Conservation (phyloP, 768 basidiomycete genomes). For the Amanita exitialis region DNA sequence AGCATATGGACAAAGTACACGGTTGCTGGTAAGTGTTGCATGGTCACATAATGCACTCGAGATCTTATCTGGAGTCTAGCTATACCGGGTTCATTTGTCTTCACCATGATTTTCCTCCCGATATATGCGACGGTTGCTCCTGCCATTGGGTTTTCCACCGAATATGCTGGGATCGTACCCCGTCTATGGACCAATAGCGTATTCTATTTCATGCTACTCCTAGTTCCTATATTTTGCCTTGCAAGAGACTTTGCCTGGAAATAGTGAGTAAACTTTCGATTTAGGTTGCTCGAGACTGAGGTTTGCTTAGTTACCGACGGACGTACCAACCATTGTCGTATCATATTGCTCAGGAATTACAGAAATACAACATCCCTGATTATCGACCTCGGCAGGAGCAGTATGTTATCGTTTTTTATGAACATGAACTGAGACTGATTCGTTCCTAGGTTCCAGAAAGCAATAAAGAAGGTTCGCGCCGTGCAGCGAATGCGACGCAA, state of each 20-base stretch:
- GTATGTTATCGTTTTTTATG: conserved; percentile 32
- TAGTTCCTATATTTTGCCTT: conserved; percentile 80
- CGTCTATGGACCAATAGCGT: conserved; percentile 81
- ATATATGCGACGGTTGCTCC: conserved; percentile 86
- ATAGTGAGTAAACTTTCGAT: conserved; percentile 52
- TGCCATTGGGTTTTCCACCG: conserved; percentile 76
- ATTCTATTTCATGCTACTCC: conserved; percentile 83
- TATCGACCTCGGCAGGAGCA: conserved; percentile 97
- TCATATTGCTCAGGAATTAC: conserved; percentile 97
- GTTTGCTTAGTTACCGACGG: conserved; percentile 61
- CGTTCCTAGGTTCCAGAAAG: conserved; percentile 80
- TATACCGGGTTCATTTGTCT: conserved; percentile 93
- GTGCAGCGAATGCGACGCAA: conserved; percentile 95
- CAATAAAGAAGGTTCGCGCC: conserved; percentile 99
- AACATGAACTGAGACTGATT: not conserved
- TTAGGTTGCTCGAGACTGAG: conserved; percentile 5
- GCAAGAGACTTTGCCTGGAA: conserved; percentile 92
- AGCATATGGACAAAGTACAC: conserved; percentile 99
- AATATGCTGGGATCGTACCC: conserved; percentile 85
- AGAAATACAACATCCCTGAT: conserved; percentile 96
- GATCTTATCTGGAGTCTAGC: conserved; percentile 32
- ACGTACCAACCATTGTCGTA: conserved; percentile 90
- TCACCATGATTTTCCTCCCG: conserved; percentile 94
- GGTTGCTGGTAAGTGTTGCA: conserved; percentile 55
- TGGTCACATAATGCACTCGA: conserved; percentile 1